Percentiles rank a stretch among this genome's conserved stretches.
Evolutionary conservation across 306 rosid species (phyloP).

Genomic region (Echinosophora koreensis): DNA sequence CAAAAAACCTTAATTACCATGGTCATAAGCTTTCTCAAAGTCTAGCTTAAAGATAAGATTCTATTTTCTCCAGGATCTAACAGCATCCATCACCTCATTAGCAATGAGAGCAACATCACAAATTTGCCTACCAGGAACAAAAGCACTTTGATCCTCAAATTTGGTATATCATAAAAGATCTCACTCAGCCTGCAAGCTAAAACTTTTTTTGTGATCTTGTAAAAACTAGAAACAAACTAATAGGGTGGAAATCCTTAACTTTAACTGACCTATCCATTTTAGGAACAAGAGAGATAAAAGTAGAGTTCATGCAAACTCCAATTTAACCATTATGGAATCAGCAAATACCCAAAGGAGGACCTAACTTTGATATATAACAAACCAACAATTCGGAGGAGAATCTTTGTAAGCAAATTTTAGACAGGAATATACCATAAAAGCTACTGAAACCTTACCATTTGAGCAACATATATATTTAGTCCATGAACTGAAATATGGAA

Average conservation of each 20-base stretch:
- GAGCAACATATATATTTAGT: constrained; percentile 77
- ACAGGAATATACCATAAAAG: not conserved
- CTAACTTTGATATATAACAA: constrained; percentile 3
- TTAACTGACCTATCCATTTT: not conserved
- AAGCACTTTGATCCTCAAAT: too few species aligned
- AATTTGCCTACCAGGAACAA: too few species aligned
- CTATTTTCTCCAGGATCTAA: too few species aligned
- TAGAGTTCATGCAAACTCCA: not conserved
- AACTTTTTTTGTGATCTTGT: not conserved
- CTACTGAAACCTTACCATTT: constrained; percentile 58
- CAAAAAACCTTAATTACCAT: too few species aligned
- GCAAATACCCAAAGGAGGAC: not conserved
- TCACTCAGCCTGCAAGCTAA: too few species aligned
- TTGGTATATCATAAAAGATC: too few species aligned
- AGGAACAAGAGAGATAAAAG: not conserved
- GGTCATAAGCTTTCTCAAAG: too few species aligned
- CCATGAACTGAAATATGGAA: constrained; percentile 89
- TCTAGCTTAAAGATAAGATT: too few species aligned
- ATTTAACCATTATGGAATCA: not conserved
- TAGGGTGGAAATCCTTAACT: not conserved
- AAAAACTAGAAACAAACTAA: not conserved
- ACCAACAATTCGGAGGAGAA: constrained; percentile 1
- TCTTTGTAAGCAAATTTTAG: constrained; percentile 22
- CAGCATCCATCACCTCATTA: too few species aligned
- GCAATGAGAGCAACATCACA: too few species aligned